Conservation (phyloP, 2,329 filamentous ascomycete genomes). For the Colletotrichum tanaceti region DNA sequence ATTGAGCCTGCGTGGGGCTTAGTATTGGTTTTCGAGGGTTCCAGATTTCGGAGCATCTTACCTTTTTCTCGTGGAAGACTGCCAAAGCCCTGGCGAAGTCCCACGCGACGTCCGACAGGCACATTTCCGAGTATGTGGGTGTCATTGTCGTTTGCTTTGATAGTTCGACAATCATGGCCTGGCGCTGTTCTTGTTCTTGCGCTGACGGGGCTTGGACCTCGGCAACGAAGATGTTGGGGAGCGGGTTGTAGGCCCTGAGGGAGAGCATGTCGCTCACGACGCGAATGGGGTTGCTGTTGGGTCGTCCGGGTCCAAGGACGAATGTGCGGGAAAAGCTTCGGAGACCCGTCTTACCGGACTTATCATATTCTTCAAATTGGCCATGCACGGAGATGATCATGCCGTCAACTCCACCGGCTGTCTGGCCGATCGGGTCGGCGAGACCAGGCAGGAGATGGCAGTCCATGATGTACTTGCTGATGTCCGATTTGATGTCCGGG, state of each 20-base stretch:
- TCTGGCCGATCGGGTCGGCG: conserved; percentile 74
- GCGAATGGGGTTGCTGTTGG: conserved; percentile 72
- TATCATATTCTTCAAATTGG: conserved; percentile 81
- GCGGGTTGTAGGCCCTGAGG: conserved; percentile 71
- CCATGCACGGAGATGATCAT: conserved; percentile 84
- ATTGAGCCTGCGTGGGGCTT: conserved; percentile 50
- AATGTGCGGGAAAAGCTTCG: conserved; percentile 88
- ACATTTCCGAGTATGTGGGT: conserved; percentile 81
- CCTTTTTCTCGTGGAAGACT: conserved; percentile 82
- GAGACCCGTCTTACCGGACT: conserved; percentile 67
- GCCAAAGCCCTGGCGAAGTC: conserved; percentile 79
- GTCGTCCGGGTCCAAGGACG: conserved; percentile 79
- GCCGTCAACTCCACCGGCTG: conserved; percentile 75
- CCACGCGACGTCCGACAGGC: conserved; percentile 83
- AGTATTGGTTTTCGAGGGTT: conserved; percentile 16
- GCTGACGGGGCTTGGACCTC: conserved; percentile 42
- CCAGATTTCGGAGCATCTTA: conserved; percentile 52
- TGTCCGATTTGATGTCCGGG: conserved; percentile 73
- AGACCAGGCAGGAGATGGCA: conserved; percentile 80
- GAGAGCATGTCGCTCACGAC: conserved; percentile 85
- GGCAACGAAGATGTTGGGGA: conserved; percentile 57
- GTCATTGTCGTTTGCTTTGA: conserved; percentile 85
- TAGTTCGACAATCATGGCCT: conserved; percentile 80
- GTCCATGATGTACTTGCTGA: conserved; percentile 84
- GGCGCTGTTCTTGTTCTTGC: conserved; percentile 61